A percentile compares a stretch with the other conserved stretches of the same genome.
These are phyloP conservation scores for Hemisphaericaspora nanyangensis DNA, from an alignment of 805 yeast species.

Conservation along the genomic window DNA sequence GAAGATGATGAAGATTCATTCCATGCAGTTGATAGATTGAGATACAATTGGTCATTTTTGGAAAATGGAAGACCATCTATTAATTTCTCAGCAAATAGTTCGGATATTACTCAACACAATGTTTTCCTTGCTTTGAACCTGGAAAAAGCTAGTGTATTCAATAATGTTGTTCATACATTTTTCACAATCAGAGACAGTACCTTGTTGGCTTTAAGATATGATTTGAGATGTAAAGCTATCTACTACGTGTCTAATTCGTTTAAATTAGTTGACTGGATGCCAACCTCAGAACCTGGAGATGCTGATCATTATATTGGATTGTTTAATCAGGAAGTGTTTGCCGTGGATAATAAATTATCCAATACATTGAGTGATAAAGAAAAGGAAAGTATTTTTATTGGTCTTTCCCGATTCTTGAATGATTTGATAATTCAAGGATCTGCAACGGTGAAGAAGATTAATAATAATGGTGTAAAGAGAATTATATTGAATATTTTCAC, in stretches of 20 bases:
- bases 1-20: slow-evolving; percentile 14
- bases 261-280: slow-evolving; percentile 47
- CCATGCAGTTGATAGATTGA: slow-evolving; percentile 27
- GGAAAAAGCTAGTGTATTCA: slow-evolving; percentile 31
- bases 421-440: slow-evolving; percentile 51
- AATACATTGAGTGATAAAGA: slow-evolving; percentile 30
- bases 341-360: slow-evolving; percentile 41
- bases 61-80: slow-evolving; percentile 30
- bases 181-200: slow-evolving; percentile 34
- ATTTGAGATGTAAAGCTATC: slow-evolving; percentile 50
- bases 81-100: slow-evolving; percentile 11
- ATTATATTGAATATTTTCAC: slow-evolving; percentile 59
- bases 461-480: slow-evolving; percentile 56
- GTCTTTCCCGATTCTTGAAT: slow-evolving; percentile 51
- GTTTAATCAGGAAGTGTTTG: slow-evolving; percentile 47
- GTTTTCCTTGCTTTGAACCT: slow-evolving; percentile 31
- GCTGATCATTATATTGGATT: slow-evolving; percentile 52
- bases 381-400: slow-evolving; percentile 33
- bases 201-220: slow-evolving; percentile 51
- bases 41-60: slow-evolving; percentile 39
- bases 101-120: slow-evolving; percentile 21
- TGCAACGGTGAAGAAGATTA: slow-evolving; percentile 45
- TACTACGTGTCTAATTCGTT: slow-evolving; percentile 50
- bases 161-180: slow-evolving; percentile 29
- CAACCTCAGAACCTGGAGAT: slow-evolving; percentile 52